phyloP scores from a whole-genome alignment of 139 green algal species.

The Picochlorum costavermella region DNA sequence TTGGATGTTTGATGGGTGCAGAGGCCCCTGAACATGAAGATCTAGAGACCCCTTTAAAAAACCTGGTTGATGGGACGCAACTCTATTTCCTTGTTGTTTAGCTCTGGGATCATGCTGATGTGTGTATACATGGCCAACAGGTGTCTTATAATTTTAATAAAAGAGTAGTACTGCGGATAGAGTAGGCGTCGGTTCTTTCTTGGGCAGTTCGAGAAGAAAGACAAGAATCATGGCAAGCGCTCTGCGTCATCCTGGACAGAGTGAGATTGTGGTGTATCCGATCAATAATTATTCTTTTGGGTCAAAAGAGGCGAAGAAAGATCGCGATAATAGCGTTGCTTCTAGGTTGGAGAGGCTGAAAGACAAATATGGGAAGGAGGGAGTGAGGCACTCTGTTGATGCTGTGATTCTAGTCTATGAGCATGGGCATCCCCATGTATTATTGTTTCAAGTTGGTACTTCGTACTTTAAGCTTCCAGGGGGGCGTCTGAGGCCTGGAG shows the following conservation, averaged over 20 bases:
- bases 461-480: conserved; percentile 85
- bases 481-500: conserved; percentile 73
- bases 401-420: conserved; percentile 81
- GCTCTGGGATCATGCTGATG: too few species aligned
- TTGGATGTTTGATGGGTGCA: too few species aligned
- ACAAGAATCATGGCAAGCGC: conserved; percentile 1
- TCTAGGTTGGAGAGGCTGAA: conserved; percentile 59
- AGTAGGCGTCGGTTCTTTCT: too few species aligned
- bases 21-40: too few species aligned
- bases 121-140: too few species aligned
- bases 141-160: too few species aligned
- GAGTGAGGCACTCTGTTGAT: conserved; percentile 74
- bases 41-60: too few species aligned
- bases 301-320: conserved; percentile 59
- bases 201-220: neutral
- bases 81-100: too few species aligned
- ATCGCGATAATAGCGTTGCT: conserved; percentile 65
- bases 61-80: too few species aligned
- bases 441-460: conserved; percentile 75
- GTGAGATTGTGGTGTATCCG: conserved; percentile 53
- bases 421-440: conserved; percentile 87
- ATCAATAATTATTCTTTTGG: conserved; percentile 86
- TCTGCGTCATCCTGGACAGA: conserved; percentile 30
- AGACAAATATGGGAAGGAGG: conserved; percentile 73
- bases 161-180: too few species aligned